Percentiles rank a stretch among this genome's conserved stretches.
These are phyloP conservation scores for Pseudogymnoascus sp. DNA, from an alignment of 2,329 filamentous ascomycete genomes.

Conservation along the genomic window DNA sequence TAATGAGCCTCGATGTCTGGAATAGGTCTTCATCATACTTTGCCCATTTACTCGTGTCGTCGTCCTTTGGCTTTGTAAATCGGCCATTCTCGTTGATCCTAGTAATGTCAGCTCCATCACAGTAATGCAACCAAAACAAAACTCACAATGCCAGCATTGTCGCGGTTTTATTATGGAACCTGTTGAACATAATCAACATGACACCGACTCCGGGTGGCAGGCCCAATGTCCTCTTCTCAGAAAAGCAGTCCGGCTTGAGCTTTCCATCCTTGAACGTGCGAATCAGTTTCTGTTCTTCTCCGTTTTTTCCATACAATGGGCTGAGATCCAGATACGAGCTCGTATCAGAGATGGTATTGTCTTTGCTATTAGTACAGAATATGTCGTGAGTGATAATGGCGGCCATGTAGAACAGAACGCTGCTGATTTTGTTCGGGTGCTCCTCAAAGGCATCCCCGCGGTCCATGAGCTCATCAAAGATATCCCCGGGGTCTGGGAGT, in stretches of 20 bases:
- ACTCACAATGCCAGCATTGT: slow-evolving; percentile 56
- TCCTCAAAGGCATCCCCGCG: slow-evolving; percentile 43
- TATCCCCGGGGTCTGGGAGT: slow-evolving; percentile 52
- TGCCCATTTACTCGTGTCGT: slow-evolving; percentile 47
- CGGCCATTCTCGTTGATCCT: slow-evolving; percentile 76
- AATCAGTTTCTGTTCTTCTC: slow-evolving; percentile 41
- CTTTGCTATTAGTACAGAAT: slow-evolving; percentile 56
- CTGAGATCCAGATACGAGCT: slow-evolving; percentile 69
- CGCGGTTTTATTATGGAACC: slow-evolving; percentile 82
- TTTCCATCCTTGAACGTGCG: slow-evolving; percentile 61
- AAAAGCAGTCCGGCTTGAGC: slow-evolving; percentile 65
- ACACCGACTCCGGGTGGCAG: slow-evolving; percentile 67
- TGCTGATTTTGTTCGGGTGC: slow-evolving; percentile 66
- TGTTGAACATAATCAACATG: slow-evolving; percentile 67
- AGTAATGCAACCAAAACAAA: not conserved
- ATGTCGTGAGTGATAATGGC: slow-evolving; percentile 60
- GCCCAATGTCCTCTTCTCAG: slow-evolving; percentile 60
- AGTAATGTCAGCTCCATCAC: not conserved
- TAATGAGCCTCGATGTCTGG: slow-evolving; percentile 69
- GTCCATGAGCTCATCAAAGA: slow-evolving; percentile 57
- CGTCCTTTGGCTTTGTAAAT: slow-evolving; percentile 58
- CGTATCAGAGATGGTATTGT: slow-evolving; percentile 56
- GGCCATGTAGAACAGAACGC: slow-evolving; percentile 67
- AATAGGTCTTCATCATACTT: slow-evolving; percentile 73
- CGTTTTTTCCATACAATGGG: slow-evolving; percentile 62